phyloP scores from a whole-genome alignment of 2,329 filamentous ascomycete genomes.

The Colletotrichum higginsianum region DNA sequence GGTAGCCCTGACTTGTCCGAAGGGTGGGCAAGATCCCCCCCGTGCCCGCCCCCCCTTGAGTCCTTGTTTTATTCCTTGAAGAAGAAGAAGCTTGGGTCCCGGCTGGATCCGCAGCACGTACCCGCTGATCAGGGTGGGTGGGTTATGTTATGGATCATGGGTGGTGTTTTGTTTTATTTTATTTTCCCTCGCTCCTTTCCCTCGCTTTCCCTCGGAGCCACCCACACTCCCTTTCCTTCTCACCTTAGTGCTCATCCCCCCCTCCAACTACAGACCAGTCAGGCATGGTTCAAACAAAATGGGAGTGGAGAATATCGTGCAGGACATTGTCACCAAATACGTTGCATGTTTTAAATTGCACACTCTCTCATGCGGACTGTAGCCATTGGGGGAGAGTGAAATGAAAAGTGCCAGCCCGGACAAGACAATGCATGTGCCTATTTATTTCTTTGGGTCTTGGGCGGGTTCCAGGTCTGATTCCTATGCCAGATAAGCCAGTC shows the following conservation, averaged over 20 bases:
- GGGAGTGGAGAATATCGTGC: background rate
- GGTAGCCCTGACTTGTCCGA: background rate
- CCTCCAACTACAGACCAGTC: background rate
- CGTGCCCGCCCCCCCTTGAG: too few relatives aligned
- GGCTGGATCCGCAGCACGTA: background rate
- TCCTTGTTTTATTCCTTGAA: background rate
- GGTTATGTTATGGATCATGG: too few relatives aligned
- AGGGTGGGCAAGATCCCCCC: background rate
- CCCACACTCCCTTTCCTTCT: background rate
- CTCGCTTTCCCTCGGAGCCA: background rate
- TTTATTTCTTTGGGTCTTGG: slow-evolving; percentile 14
- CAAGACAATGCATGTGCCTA: background rate
- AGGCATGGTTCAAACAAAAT: background rate
- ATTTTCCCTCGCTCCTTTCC: background rate
- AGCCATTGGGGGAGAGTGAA: background rate
- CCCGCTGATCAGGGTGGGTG: background rate
- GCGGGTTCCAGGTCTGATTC: slow-evolving; percentile 11
- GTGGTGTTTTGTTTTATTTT: background rate
- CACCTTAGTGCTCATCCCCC: too few relatives aligned
- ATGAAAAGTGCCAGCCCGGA: background rate
- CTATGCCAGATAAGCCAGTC: background rate
- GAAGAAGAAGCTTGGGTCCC: slow-evolving; percentile 11
- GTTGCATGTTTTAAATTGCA: background rate
- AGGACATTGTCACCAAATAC: too few relatives aligned
- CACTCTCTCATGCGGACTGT: background rate